phyloP scores from a whole-genome alignment of 1,139 yeast species.

The Sugiyamaella castrensis region DNA sequence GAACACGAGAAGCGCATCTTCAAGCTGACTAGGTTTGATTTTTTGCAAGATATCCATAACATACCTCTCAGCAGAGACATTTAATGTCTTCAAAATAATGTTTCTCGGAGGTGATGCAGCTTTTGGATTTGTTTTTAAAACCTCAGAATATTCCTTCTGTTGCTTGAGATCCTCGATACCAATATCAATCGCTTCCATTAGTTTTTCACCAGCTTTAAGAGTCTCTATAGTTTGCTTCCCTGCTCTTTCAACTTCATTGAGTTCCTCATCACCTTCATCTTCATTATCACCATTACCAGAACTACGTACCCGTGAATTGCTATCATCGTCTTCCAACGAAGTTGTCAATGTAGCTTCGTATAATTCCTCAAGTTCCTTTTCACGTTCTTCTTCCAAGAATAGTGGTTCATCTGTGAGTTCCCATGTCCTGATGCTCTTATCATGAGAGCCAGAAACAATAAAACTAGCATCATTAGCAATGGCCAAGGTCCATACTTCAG shows the following conservation, averaged over 20 bases:
- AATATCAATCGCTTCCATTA: constrained; percentile 89
- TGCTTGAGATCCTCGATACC: constrained; percentile 70
- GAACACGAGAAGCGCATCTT: constrained; percentile 84
- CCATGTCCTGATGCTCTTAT: constrained; percentile 90
- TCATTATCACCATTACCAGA: constrained; percentile 20
- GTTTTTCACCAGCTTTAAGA: constrained; percentile 88
- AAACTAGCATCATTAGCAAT: constrained; percentile 69
- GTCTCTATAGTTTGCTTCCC: constrained; percentile 86
- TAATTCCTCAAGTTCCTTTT: constrained; percentile 88
- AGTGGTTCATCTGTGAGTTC: constrained; percentile 89
- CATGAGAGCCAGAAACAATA: constrained; percentile 88
- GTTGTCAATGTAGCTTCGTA: constrained; percentile 75
- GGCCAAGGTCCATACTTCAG: constrained; percentile 90
- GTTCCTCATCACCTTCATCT: constrained; percentile 42
- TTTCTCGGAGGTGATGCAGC: constrained; percentile 64
- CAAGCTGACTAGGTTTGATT: constrained; percentile 80
- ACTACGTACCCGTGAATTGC: constrained; percentile 37
- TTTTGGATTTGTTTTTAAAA: constrained; percentile 42
- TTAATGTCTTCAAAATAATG: constrained; percentile 67
- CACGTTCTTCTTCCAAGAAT: constrained; percentile 92
- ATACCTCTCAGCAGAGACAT: constrained; percentile 70
- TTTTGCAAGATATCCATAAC: constrained; percentile 67
- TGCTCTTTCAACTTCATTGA: constrained; percentile 57
- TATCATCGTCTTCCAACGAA: constrained; percentile 63
- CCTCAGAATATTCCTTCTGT: constrained; percentile 50